Percentiles rank a stretch among this genome's conserved stretches.
phyloP scores from a whole-genome alignment of 768 basidiomycete species.

The Trametes coccinea region DNA sequence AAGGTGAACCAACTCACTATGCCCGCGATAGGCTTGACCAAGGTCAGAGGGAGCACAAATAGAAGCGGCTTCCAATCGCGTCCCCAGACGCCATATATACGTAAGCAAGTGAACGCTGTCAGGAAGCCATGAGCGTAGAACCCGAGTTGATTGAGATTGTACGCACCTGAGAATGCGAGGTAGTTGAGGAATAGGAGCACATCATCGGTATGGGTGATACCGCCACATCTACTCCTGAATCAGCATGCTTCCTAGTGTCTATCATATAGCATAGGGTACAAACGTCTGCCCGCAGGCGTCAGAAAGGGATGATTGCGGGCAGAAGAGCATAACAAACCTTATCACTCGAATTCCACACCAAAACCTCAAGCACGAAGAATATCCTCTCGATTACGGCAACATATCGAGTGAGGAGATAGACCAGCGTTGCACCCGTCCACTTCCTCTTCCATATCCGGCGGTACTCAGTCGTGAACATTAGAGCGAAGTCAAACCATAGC shows the following conservation, averaged over 20 bases:
- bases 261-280: too few species aligned
- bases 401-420: conserved; percentile 4
- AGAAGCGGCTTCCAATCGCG: conserved; percentile 21
- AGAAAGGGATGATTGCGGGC: background rate
- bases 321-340: background rate
- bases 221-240: background rate
- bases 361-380: conserved; percentile 1
- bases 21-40: conserved; percentile 6
- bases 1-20: conserved; percentile 9
- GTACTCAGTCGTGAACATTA: conserved; percentile 2
- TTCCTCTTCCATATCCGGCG: conserved; percentile 9
- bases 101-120: conserved; percentile 5
- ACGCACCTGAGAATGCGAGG: background rate
- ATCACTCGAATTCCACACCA: background rate
- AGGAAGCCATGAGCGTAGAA: background rate
- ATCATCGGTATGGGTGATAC: background rate
- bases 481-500: conserved; percentile 6
- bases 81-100: conserved; percentile 22
- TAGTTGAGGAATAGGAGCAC: conserved; percentile 1
- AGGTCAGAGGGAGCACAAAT: conserved; percentile 6
- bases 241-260: background rate
- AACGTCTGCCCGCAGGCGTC: background rate
- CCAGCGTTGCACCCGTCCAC: conserved; percentile 2
- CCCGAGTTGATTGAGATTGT: too few species aligned
- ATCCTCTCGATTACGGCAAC: conserved; percentile 1